Percentiles rank a stretch among this genome's conserved stretches.
Conservation (phyloP, 2,329 filamentous ascomycete genomes). For the Cladophialophora immunda region DNA sequence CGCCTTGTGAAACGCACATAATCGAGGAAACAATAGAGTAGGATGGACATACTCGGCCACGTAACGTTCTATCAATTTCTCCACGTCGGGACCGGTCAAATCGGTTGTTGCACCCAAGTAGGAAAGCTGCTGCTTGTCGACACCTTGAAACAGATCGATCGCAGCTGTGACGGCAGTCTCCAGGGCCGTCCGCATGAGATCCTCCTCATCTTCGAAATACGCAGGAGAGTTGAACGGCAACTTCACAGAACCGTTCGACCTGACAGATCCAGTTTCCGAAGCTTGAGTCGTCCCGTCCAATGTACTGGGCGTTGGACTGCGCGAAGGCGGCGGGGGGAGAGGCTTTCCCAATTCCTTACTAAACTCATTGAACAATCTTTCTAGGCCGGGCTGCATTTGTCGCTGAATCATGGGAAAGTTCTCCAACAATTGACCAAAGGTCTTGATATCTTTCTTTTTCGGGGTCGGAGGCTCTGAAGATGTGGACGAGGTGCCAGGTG, state of each 20-base stretch:
- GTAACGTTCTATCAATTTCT: slow-evolving; percentile 93
- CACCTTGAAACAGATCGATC: slow-evolving; percentile 93
- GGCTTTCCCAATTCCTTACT: slow-evolving; percentile 84
- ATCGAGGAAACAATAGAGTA: slow-evolving; percentile 78
- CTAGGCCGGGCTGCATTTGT: slow-evolving; percentile 93
- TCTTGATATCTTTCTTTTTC: slow-evolving; percentile 88
- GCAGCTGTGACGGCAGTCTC: slow-evolving; percentile 92
- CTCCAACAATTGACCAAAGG: slow-evolving; percentile 86
- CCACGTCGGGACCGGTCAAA: slow-evolving; percentile 88
- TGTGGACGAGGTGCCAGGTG: slow-evolving; percentile 37
- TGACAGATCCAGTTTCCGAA: slow-evolving; percentile 42
- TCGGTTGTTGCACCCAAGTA: slow-evolving; percentile 92
- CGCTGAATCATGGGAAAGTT: slow-evolving; percentile 94
- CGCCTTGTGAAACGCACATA: slow-evolving; percentile 77
- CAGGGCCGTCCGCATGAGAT: slow-evolving; percentile 84
- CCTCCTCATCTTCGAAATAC: slow-evolving; percentile 88
- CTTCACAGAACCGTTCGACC: slow-evolving; percentile 51
- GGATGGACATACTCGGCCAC: slow-evolving; percentile 93
- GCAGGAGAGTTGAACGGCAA: slow-evolving; percentile 68
- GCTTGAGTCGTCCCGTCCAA: slow-evolving; percentile 41
- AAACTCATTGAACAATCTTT: slow-evolving; percentile 90
- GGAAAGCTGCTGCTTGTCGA: slow-evolving; percentile 95
- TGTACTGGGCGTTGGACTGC: slow-evolving; percentile 28
- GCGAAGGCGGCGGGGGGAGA: slow-evolving; percentile 72
- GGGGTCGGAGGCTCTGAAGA: slow-evolving; percentile 53